These are phyloP conservation scores for Alternaria ventricosa DNA, from an alignment of 2,329 filamentous ascomycete genomes.

Conservation along the genomic window DNA sequence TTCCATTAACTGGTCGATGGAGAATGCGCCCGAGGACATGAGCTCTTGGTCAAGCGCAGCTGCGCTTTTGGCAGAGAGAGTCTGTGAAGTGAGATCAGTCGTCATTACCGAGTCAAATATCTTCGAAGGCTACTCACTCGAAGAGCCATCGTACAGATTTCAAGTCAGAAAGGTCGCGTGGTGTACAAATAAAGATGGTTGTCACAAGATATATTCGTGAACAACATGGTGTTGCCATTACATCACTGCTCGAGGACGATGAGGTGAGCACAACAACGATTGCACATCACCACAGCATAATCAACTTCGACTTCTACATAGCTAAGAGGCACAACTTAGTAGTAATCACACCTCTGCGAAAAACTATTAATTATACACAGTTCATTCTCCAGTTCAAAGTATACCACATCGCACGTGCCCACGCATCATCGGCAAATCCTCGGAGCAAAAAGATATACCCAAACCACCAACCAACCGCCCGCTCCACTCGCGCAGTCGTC, in stretches of 20 bases:
- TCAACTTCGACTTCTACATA: no score
- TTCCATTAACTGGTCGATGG: slow-evolving; percentile 96
- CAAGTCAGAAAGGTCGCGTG: background rate
- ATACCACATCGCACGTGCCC: slow-evolving; percentile 19
- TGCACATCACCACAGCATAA: background rate
- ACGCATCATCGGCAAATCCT: slow-evolving; percentile 16
- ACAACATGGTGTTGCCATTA: slow-evolving; percentile 30
- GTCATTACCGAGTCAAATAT: background rate
- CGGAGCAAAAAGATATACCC: slow-evolving; percentile 21
- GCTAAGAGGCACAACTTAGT: no score
- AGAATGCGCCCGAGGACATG: slow-evolving; percentile 88
- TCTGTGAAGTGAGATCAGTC: slow-evolving; percentile 59
- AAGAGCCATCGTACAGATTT: slow-evolving; percentile 18
- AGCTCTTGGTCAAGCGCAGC: slow-evolving; percentile 90
- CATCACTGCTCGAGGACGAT: slow-evolving; percentile 33
- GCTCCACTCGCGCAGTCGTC: background rate
- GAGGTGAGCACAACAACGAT: background rate
- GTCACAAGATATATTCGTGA: background rate
- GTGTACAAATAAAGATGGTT: background rate
- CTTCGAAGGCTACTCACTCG: slow-evolving; percentile 3
- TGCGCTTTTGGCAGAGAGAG: slow-evolving; percentile 84
- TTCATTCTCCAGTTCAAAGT: no score
- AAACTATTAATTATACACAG: background rate
- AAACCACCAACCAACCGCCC: slow-evolving; percentile 6
- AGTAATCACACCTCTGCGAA: background rate